phyloP scores from a whole-genome alignment of 345 rosid genomes.

The Melaleuca alternifolia region DNA sequence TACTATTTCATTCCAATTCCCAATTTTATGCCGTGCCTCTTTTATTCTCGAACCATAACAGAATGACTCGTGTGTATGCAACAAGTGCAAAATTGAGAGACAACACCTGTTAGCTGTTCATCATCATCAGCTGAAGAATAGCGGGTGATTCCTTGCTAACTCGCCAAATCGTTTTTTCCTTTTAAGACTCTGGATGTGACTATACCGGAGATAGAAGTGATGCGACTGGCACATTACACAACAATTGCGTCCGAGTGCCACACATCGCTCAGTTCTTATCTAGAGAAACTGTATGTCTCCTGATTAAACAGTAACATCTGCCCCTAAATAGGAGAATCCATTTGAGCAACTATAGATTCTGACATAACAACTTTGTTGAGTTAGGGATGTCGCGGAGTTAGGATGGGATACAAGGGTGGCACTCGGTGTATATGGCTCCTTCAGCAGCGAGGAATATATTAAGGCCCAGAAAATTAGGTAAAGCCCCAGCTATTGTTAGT shows the following conservation, averaged over 20 bases:
- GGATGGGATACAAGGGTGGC: constrained; percentile 73
- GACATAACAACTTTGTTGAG: constrained; percentile 1
- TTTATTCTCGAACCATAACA: not conserved
- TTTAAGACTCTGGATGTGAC: constrained; percentile 49
- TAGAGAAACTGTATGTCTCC: constrained; percentile 33
- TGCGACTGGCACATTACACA: constrained; percentile 67
- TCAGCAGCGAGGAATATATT: constrained; percentile 44
- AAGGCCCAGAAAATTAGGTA: constrained; percentile 63
- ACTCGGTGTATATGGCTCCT: constrained; percentile 44
- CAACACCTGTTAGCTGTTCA: not conserved
- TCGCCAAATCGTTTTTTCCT: not conserved
- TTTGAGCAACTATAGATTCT: not conserved
- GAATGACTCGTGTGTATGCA: not conserved
- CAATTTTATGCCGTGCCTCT: not conserved
- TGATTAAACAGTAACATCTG: not conserved
- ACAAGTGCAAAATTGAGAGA: not conserved
- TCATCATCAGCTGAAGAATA: not conserved
- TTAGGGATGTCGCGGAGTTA: constrained; percentile 30
- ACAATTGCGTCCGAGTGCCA: constrained; percentile 59
- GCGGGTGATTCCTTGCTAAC: constrained; percentile 7
- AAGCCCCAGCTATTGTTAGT: not conserved
- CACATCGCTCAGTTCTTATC: constrained; percentile 34
- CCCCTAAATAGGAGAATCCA: not conserved
- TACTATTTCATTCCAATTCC: not conserved
- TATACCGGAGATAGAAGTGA: constrained; percentile 60